Evolutionary conservation across 129 eudicot genomes (phyloP), one percentile per base, ranked within the genome.

Genomic region (Tagetes patula): DNA sequence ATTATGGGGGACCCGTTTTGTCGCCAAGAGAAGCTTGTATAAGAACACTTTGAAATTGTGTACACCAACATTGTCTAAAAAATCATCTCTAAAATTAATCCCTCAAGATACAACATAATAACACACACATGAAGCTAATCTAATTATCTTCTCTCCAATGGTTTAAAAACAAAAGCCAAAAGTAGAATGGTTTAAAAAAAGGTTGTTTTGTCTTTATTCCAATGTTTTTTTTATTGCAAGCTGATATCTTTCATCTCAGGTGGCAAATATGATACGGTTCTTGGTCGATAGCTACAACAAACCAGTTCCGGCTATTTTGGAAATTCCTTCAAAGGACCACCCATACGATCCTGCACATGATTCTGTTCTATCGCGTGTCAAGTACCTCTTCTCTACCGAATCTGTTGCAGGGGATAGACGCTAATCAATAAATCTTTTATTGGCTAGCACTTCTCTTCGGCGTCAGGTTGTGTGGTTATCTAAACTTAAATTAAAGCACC

Each of bases 271-370:
- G 99, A 86, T 94, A 75, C 77, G 99, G 81, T 86, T 90, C 82
- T 36, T 90, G 40, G 99, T 94, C 14, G 99, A 94, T 82, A 88
- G 99, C 89, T 94, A 94, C 85, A 94, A 88, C 86, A 86, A 94
- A 53, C 98, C 98, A 73, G 79, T 94, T 75, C 98, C 99, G 27
- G 99, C 97, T 43, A 94, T 94, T 48, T 66, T 94, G 79, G 98
- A 94, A 84, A 94, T 94, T 74, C 99, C 99, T 20, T 94, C 99
- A 33, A 94, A 94, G 88, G 97, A 94, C 84, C 99, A 94, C 71
- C 99, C 99, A 0, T 94, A 94, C 72, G 99, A 94, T 80, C 97
- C 99, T 6, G 82, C 91, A 38, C 97, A 94, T 40, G 99, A 90
- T 79, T 94, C 99, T 10, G 96, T 94, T 55, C 91, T 94, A 61